Base-by-base conservation (phyloP, 768 basidiomycete species). In the Russula emetica region DNA sequence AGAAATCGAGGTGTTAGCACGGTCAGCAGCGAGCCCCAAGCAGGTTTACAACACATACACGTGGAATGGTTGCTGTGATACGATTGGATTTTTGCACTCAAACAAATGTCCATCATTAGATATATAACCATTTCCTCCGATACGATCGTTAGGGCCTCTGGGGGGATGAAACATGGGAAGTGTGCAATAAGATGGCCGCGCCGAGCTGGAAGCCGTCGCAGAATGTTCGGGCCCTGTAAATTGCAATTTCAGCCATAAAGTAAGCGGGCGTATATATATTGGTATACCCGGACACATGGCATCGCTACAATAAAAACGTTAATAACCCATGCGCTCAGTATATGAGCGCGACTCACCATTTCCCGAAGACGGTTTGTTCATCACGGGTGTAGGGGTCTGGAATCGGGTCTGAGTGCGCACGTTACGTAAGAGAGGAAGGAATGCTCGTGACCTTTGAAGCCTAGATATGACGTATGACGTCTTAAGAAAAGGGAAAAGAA, bases 321-420 rank as follows among this genome's bases (percentile, higher is more conserved):
- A 18, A 13, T 34, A 5, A 47, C 36, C 1, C 2, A 38, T 14
- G 13, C 14, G 36, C 5, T 38, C 36, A 24, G 8, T 5, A 36
- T 10, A 60, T 16, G 1, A 14, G 14, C 14, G 36, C 14, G 11
- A 32, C 78, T 53, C 69, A 82, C 82, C 85, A 86, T 70, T 81
- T 80, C 0, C 74, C 73, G 69, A 85, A 86, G 49, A 78, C 77
- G 0, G 74, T 55, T 64, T 80, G 81, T 53, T 85, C 83, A 47
- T 83, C 82, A 18, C 75, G 77, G n/a, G 83, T 78, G 63, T 86
- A 86, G 0, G 85, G 85, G 69, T 86, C 84, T 82, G 57, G 13
- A 10, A 5, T 38, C 2, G 44, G 14, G 8, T 45, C 58, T 36
- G 55, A 24, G 42, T 2, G 18, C 10, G 13, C 49, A 34, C 36